phyloP scores from a whole-genome alignment of 495 filamentous ascomycete genomes.

The Lasiosphaeriaceae sp. region DNA sequence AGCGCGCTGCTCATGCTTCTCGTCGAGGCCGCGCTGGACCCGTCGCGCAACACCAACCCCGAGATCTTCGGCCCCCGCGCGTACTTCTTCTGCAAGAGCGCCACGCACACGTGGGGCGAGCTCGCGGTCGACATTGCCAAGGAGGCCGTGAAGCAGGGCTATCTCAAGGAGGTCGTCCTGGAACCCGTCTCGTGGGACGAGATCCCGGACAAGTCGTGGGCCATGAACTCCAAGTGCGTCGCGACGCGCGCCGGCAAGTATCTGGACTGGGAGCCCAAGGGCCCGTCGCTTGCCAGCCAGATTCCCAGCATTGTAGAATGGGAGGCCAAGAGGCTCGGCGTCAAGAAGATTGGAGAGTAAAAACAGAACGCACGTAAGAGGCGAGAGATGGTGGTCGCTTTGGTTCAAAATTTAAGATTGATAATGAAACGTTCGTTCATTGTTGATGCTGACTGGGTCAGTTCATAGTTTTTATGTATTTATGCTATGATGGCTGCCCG shows the following conservation, averaged over 20 bases:
- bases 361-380: no score
- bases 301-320: constrained; percentile 48
- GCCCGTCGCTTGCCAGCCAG: constrained; percentile 45
- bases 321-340: constrained; percentile 41
- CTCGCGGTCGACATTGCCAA: constrained; percentile 57
- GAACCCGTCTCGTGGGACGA: constrained; percentile 35
- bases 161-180: constrained; percentile 54
- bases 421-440: no score
- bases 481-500: no score
- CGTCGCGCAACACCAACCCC: constrained; percentile 27
- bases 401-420: no score
- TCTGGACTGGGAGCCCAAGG: constrained; percentile 57
- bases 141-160: constrained; percentile 59
- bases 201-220: constrained; percentile 45
- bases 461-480: no score
- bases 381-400: no score
- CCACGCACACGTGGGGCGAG: constrained; percentile 65
- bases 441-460: no score
- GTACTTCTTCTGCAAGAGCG: constrained; percentile 74
- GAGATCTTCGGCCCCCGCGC: constrained; percentile 71
- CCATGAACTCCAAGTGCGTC: constrained; percentile 55
- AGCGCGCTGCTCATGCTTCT: constrained; percentile 60
- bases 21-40: constrained; percentile 51
- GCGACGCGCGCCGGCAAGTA: constrained; percentile 55
- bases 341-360: constrained; percentile 12